Percentiles rank a stretch among this genome's conserved stretches.
These are phyloP conservation scores for Nigrospora sphaerica DNA, from an alignment of 2,329 filamentous ascomycete genomes.

Conservation along the genomic window DNA sequence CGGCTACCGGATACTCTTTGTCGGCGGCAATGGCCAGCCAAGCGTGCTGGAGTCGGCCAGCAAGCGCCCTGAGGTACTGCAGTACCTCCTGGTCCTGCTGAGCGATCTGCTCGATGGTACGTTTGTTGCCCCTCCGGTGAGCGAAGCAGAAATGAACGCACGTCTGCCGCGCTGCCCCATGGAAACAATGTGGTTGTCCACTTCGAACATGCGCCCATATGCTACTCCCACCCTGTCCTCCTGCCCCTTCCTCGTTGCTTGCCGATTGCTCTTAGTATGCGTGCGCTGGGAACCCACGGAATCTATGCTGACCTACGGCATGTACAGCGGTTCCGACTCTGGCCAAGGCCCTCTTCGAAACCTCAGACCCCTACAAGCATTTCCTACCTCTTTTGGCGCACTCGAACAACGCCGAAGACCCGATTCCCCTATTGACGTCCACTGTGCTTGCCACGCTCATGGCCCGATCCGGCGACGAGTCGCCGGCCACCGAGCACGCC, in stretches of 20 bases:
- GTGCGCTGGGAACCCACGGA: neutral
- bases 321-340: constrained; percentile 69
- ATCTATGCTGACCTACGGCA: constrained; percentile 4
- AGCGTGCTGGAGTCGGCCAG: constrained; percentile 77
- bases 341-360: constrained; percentile 66
- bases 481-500: constrained; percentile 59
- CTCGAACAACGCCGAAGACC: constrained; percentile 66
- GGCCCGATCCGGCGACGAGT: constrained; percentile 56
- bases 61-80: constrained; percentile 83
- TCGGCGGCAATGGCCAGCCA: constrained; percentile 63
- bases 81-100: constrained; percentile 88
- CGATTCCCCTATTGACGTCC: constrained; percentile 83
- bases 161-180: no score
- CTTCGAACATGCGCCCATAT: no score
- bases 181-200: no score
- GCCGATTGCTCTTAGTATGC: no score
- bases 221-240: no score
- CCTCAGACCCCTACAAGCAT: constrained; percentile 72
- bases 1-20: constrained; percentile 73
- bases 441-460: constrained; percentile 79
- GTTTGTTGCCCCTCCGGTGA: constrained; percentile 10
- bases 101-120: constrained; percentile 82
- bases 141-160: no score
- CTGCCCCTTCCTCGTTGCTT: no score
- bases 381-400: constrained; percentile 79